A percentile compares a stretch with the other conserved stretches of the same genome.
phyloP scores from a whole-genome alignment of 305 asterid genomes.

The Petunia hybrid region DNA sequence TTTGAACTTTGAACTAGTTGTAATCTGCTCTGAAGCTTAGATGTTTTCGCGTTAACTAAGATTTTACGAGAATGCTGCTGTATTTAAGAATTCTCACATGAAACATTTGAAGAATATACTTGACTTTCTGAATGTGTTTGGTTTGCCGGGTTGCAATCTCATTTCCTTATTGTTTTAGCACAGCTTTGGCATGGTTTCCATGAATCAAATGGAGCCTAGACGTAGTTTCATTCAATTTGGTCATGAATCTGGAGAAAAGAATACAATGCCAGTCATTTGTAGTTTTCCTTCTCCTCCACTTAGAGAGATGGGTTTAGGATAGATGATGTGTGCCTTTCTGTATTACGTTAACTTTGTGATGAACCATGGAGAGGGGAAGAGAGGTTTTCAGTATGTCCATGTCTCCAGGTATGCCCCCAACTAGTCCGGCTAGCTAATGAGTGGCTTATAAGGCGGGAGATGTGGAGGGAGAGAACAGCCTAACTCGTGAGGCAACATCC shows the following conservation, averaged over 20 bases:
- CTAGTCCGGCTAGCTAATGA: neutral
- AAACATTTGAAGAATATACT: neutral
- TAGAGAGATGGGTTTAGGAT: neutral
- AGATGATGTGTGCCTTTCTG: neutral
- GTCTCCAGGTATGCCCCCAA: neutral
- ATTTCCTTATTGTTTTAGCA: neutral
- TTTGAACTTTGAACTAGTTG: no score
- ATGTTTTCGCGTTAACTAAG: neutral
- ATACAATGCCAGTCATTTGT: neutral
- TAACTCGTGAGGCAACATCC: neutral
- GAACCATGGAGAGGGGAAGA: slow-evolving; percentile 12
- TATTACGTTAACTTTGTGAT: neutral
- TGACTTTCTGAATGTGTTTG: slow-evolving; percentile 8
- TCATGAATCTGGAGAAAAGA: neutral
- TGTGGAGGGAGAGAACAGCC: neutral
- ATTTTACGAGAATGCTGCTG: neutral
- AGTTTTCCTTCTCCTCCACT: neutral
- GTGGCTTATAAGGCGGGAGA: neutral
- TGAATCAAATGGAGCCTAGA: neutral
- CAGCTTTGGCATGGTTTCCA: neutral
- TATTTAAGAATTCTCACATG: neutral
- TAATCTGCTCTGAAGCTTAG: neutral
- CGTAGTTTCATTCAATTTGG: neutral
- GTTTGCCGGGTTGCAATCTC: slow-evolving; percentile 26
- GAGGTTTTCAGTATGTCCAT: neutral